Conservation (phyloP, 2,329 filamentous ascomycete species). For the Pezicula radicicola region DNA sequence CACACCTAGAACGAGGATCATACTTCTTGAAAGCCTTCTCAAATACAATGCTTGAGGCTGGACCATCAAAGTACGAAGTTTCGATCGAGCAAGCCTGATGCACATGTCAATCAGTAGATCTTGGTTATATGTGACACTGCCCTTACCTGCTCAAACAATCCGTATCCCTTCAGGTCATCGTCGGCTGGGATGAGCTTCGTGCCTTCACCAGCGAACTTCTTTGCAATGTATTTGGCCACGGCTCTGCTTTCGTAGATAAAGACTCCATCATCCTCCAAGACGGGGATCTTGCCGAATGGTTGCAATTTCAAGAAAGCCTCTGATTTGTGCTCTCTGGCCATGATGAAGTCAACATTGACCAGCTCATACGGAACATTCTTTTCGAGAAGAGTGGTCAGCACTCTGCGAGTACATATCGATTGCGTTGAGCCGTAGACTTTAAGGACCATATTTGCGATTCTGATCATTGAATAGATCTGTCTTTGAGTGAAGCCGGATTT, state of each 20-base stretch:
- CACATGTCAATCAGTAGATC: too few species aligned
- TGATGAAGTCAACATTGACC: conserved; percentile 16
- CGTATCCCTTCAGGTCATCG: conserved; percentile 5
- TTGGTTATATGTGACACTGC: too few species aligned
- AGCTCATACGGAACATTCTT: conserved; percentile 23
- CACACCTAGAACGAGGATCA: too few species aligned
- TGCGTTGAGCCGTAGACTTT: conserved; percentile 21
- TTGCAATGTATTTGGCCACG: conserved; percentile 9
- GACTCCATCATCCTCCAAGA: conserved; percentile 22
- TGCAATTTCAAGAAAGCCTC: conserved; percentile 19
- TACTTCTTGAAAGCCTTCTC: too few species aligned
- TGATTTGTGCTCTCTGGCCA: conserved; percentile 20
- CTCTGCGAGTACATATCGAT: conserved; percentile 19
- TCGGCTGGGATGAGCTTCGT: conserved; percentile 13
- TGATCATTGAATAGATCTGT: too few species aligned
- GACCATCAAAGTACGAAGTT: too few species aligned
- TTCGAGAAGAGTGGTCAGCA: conserved; percentile 20
- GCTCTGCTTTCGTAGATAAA: conserved; percentile 22
- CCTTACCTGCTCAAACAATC: conserved; percentile 9
- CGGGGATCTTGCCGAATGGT: conserved; percentile 27
- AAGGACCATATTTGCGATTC: conserved; percentile 16
- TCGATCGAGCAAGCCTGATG: too few species aligned
- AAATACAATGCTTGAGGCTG: too few species aligned
- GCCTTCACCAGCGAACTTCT: conserved; percentile 21
- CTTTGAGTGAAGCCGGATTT: too few species aligned